A percentile compares a stretch with the other conserved stretches of the same genome.
Evolutionary conservation across 768 basidiomycete genomes (phyloP).

Genomic region (Phylloporus arenicola): DNA sequence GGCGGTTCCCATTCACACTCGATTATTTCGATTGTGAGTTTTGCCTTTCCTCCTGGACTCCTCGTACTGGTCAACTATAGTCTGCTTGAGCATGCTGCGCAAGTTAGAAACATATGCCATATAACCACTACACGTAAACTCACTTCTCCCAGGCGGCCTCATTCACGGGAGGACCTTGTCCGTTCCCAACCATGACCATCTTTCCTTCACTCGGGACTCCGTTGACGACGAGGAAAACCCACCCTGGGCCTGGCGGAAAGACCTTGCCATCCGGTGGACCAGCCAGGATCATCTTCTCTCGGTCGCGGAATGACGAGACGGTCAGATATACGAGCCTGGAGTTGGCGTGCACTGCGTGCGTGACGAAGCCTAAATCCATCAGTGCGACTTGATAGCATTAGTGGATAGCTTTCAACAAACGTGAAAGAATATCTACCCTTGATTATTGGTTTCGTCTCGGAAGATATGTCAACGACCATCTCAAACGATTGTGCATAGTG

Average conservation of each 20-base stretch:
- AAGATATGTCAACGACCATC: conserved; percentile 41
- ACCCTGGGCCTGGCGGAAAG: conserved; percentile 81
- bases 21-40: conserved; percentile 9
- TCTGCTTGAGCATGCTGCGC: conserved; percentile 44
- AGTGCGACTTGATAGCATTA: conserved; percentile 47
- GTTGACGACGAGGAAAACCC: conserved; percentile 61
- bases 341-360: conserved; percentile 72
- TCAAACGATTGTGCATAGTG: conserved; percentile 42
- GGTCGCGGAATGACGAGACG: conserved; percentile 38
- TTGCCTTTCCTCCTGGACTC: conserved; percentile 29
- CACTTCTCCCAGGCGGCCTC: conserved; percentile 54
- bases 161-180: conserved; percentile 55
- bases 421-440: conserved; percentile 37
- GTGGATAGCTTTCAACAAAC: neutral
- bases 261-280: conserved; percentile 60
- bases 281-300: conserved; percentile 46
- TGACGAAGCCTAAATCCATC: conserved; percentile 81
- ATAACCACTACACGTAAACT: conserved; percentile 18
- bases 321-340: conserved; percentile 68
- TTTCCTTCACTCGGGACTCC: conserved; percentile 61
- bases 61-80: conserved; percentile 48
- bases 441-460: conserved; percentile 38
- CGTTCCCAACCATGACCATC: conserved; percentile 66
- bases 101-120: neutral
- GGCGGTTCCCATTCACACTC: conserved; percentile 6